Base-by-base conservation (phyloP, 2,329 filamentous ascomycete genomes). In the Neophaeococcomyces mojaviensis region DNA sequence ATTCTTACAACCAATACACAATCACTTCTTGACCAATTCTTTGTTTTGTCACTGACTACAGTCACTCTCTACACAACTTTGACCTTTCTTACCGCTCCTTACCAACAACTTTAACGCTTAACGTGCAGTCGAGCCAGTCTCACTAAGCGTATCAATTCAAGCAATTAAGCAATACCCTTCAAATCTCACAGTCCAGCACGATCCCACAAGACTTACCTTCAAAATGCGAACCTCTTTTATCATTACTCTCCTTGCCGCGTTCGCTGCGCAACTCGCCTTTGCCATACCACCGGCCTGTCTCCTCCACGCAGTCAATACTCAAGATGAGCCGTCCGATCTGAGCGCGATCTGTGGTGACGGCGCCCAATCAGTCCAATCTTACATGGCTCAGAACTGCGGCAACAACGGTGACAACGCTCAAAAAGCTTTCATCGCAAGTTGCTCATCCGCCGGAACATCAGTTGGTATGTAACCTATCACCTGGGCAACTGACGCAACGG, bases 281-380 rank as follows among this genome's bases (percentile, higher is more conserved):
- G 63, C 66, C n/a, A 56, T 64, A 42, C 68, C 73, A 37, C 72
- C 72, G 22, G 70, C 69, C 44, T 77, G 74, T 59, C 62, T 77
- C 37, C 62, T 77, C 36, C 64, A 62, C 34, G 72, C 69, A 31
- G 64, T 77, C 53, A 72, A 72, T 49, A 57, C 60, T 36, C 57
- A 66, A 44, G 28, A 57, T 41, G 55, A 65, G 47, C 68, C 68
- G 6, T 57, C 60, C 31, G 61, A 71, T 48, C 51, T 70, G 24
- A 58, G 63, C 40, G 52, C 60, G 12, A 53, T 70, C 39, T 72
- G 69, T 49, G 64, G 64, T 39, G 51, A 63, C 37, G 50, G 49
- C 13, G 58, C 60, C 24, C 54, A 58, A 33, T 58, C 63, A 20
- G 58, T 70, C 36, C 58, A 69, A 55, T 53, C 58, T 4, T 51